phyloP scores from a whole-genome alignment of 139 green algal genomes.

The Coelastrella sp. region DNA sequence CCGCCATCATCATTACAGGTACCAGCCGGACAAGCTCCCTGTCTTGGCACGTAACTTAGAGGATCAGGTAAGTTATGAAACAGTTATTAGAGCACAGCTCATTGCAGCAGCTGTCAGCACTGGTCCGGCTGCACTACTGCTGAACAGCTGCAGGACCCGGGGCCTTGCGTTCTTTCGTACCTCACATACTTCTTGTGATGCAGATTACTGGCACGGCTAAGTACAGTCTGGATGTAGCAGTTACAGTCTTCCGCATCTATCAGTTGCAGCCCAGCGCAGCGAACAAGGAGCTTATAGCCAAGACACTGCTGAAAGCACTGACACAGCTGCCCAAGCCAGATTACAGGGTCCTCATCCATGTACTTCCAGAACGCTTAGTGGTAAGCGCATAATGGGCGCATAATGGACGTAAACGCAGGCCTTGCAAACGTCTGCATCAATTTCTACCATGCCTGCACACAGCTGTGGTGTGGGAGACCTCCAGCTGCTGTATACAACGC shows the following conservation, averaged over 20 bases:
- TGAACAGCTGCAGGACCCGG: background rate
- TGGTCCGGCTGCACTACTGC: background rate
- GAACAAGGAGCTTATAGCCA: slow-evolving; percentile 54
- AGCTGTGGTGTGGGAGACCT: background rate
- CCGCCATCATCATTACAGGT: slow-evolving; percentile 5
- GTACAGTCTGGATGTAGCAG: slow-evolving; percentile 61
- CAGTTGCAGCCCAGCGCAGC: slow-evolving; percentile 56
- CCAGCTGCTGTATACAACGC: background rate
- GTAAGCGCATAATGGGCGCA: background rate
- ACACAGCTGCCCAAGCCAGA: slow-evolving; percentile 62
- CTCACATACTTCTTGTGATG: background rate
- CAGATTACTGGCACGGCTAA: slow-evolving; percentile 29
- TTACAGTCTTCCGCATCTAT: slow-evolving; percentile 69
- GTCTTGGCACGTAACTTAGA: slow-evolving; percentile 18
- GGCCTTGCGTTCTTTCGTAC: background rate
- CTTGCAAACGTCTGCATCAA: background rate
- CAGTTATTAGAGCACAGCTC: background rate
- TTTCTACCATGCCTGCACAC: background rate
- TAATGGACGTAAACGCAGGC: background rate
- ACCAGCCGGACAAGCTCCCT: slow-evolving; percentile 29
- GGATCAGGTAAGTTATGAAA: slow-evolving; percentile 27
- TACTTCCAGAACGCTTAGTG: slow-evolving; percentile 66
- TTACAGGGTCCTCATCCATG: slow-evolving; percentile 62
- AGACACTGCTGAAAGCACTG: slow-evolving; percentile 65
- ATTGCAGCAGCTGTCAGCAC: background rate